Conservation (phyloP, 805 yeast species). For the Candida koratica region DNA sequence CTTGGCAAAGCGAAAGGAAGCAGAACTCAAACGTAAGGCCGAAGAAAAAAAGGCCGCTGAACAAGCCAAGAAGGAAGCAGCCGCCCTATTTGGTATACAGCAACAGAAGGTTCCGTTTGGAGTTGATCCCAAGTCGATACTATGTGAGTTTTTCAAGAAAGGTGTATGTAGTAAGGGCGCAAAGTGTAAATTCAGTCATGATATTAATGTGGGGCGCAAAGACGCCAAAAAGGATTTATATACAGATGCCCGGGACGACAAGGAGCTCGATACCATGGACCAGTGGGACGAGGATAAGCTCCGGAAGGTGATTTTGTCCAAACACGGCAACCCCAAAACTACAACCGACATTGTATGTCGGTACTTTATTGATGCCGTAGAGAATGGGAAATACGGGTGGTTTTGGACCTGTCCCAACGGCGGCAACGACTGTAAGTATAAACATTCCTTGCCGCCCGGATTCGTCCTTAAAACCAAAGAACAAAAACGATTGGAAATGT, state of each 20-base stretch:
- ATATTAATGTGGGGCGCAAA: slow-evolving; percentile 78
- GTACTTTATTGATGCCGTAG: slow-evolving; percentile 92
- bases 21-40: slow-evolving; percentile 60
- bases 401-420: slow-evolving; percentile 97
- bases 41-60: slow-evolving; percentile 91
- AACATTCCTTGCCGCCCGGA: slow-evolving; percentile 94
- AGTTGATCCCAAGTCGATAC: slow-evolving; percentile 91
- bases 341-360: slow-evolving; percentile 96
- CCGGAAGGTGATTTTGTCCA: slow-evolving; percentile 77
- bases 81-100: slow-evolving; percentile 67
- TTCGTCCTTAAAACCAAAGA: slow-evolving; percentile 96
- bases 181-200: slow-evolving; percentile 91
- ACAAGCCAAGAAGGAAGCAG: slow-evolving; percentile 82
- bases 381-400: slow-evolving; percentile 97
- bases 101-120: slow-evolving; percentile 91
- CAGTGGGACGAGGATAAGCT: slow-evolving; percentile 96
- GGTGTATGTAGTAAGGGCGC: slow-evolving; percentile 81
- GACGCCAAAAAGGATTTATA: slow-evolving; percentile 88
- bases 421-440: slow-evolving; percentile 88
- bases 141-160: slow-evolving; percentile 86
- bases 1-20: slow-evolving; percentile 65
- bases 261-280: slow-evolving; percentile 87
- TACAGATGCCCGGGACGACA: slow-evolving; percentile 75
- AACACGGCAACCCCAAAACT: slow-evolving; percentile 91
- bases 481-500: slow-evolving; percentile 82